Base-by-base conservation (phyloP, 78 protist genomes). In the Cavenderia fasciculata region DNA sequence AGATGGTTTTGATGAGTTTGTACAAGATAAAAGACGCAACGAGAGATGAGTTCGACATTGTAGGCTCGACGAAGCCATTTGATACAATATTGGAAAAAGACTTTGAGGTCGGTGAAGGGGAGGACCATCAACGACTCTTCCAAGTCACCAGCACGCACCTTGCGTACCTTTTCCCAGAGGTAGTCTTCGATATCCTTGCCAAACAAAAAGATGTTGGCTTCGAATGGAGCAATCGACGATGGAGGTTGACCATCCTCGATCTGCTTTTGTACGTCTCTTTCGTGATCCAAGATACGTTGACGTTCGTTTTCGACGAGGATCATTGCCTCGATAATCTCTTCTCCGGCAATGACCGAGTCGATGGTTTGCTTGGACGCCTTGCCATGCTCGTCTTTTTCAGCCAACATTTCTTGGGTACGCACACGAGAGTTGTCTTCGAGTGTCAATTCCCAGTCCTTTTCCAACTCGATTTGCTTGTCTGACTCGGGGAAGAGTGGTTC, bases 251-350 rank as follows among this genome's bases (percentile, higher is more conserved):
- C 76, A 41, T 29, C 63, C 25, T 44, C 25, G 11, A 6, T 18
- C 18, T 61, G 25, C 0, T 74, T 27, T 0, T 31, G 12, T 46
- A 6, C 38, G 19, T 21, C 76, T 27, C 21, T 56, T 51, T 59
- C 78, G 33, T 72, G 66, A 51, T 76, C 92, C 12, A 68, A 36
- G 11, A 6, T 49, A 79, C 75, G 51, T 12, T 23, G 33, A 68
- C 18, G 1, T 56, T 89, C 93, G 14, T 31, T 73, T 6, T 44
- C 59, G 11, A 77, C 71, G 47, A 90, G 7, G 16, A 69, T 56
- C n/a, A 93, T 34, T 11, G 96, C 98, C 85, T 96, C 98, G 29
- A 86, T 31, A 46, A 96, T 73, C 6, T 59, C 85, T 72, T 96
- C 98, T 14, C 94, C 95, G 0, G 84, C 90, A 29, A 43, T 46